Evolutionary conservation across 192 early-diverging fungal species (phyloP).

Genomic region (Coemansia nantahalensis): DNA sequence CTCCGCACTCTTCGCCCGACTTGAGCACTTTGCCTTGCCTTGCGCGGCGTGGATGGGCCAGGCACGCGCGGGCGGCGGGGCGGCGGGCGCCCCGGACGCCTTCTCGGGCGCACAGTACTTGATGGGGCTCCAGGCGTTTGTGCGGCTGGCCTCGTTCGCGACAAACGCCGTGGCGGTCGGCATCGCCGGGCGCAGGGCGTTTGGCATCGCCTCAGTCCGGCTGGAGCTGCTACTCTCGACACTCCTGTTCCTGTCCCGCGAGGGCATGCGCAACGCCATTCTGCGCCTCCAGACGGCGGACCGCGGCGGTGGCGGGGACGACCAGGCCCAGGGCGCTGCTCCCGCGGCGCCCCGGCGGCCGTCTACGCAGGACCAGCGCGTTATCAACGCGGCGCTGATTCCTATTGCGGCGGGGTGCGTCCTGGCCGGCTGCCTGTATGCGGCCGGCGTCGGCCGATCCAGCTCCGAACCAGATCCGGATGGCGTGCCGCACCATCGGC

Average conservation of each 20-base stretch:
- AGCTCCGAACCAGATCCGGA: conserved; percentile 5
- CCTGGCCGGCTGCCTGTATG: conserved; percentile 55
- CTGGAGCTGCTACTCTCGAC: conserved; percentile 88
- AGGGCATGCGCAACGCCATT: conserved; percentile 71
- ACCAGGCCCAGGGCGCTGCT: neutral
- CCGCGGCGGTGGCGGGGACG: conserved; percentile 2
- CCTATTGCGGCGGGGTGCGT: conserved; percentile 50
- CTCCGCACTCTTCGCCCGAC: no score
- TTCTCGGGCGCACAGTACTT: conserved; percentile 75
- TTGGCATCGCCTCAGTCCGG: conserved; percentile 80
- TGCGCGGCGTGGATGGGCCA: no score
- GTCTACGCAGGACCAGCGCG: conserved; percentile 19
- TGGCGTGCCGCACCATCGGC: conserved; percentile 51
- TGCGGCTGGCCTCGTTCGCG: conserved; percentile 74
- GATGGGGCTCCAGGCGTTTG: conserved; percentile 71
- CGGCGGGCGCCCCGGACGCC: conserved; percentile 19
- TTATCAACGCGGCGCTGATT: conserved; percentile 41
- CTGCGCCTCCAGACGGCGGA: conserved; percentile 51
- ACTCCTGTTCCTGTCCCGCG: conserved; percentile 87
- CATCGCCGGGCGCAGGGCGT: conserved; percentile 64
- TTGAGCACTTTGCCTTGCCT: no score
- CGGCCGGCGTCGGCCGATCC: conserved; percentile 25
- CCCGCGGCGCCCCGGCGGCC: conserved; percentile 2
- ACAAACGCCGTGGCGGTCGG: conserved; percentile 77
- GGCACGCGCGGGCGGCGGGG: neutral